Conservation (phyloP, 345 rosid species). For the Linum tenue region DNA sequence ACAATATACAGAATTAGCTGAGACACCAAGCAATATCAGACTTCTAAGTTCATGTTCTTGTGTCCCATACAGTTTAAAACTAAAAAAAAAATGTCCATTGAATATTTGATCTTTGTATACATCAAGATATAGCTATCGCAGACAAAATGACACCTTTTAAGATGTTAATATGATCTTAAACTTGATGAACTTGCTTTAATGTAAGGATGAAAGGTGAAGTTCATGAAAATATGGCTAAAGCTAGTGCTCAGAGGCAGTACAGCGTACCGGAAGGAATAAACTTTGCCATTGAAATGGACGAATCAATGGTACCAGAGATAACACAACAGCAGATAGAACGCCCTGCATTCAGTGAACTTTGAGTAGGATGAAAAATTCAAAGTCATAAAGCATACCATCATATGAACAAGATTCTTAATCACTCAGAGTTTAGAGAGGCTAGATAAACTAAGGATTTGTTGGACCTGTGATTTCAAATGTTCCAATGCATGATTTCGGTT, state of each 20-base stretch:
- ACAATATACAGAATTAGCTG: conserved; percentile 5
- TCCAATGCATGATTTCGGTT: no score
- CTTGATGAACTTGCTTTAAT: not conserved
- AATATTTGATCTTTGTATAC: no score
- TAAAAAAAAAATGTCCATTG: no score
- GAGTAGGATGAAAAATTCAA: conserved; percentile 5
- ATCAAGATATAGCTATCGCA: no score
- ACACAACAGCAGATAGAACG: conserved; percentile 72
- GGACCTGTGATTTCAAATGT: no score
- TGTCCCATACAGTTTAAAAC: no score
- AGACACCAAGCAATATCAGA: not conserved
- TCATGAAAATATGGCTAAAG: not conserved
- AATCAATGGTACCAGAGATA: conserved; percentile 83
- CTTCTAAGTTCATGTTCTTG: not conserved
- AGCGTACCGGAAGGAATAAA: conserved; percentile 85
- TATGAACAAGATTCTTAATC: no score
- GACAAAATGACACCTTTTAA: no score
- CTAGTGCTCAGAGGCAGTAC: conserved; percentile 6
- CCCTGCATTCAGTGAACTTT: conserved; percentile 49
- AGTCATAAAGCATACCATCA: no score
- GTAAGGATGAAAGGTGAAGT: not conserved
- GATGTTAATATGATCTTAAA: not conserved
- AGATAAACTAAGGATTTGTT: not conserved
- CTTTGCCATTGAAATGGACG: conserved; percentile 99
- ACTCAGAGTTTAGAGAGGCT: no score